Evolutionary conservation across 1,139 yeast species (phyloP).

Genomic region (Blastobotrys petasosporus): DNA sequence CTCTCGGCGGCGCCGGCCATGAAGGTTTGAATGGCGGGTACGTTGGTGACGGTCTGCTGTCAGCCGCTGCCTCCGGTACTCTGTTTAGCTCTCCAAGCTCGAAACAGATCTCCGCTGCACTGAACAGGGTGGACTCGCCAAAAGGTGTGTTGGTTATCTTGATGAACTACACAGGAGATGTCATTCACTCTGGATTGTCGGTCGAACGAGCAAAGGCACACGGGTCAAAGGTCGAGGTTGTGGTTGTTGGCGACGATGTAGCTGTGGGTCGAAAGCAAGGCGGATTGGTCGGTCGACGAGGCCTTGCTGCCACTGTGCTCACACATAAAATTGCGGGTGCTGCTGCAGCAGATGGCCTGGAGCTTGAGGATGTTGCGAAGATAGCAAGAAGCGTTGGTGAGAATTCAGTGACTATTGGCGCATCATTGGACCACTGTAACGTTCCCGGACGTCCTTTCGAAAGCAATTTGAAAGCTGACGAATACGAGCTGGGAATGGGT

Average conservation of each 20-base stretch:
- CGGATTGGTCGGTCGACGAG: conserved; percentile 88
- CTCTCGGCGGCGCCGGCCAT: conserved; percentile 97
- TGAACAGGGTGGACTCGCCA: conserved; percentile 50
- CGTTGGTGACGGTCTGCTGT: conserved; percentile 74
- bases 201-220: conserved; percentile 79
- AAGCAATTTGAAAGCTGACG: conserved; percentile 48
- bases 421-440: conserved; percentile 81
- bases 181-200: conserved; percentile 84
- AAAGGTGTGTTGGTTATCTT: conserved; percentile 71
- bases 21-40: conserved; percentile 92
- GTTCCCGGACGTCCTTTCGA: conserved; percentile 73
- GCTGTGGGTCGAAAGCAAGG: conserved; percentile 86
- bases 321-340: conserved; percentile 86
- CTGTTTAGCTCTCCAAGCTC: conserved; percentile 91
- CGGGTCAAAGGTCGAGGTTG: conserved; percentile 65
- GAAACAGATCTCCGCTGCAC: conserved; percentile 71
- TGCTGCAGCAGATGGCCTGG: conserved; percentile 45
- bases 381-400: conserved; percentile 58
- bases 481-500: conserved; percentile 90
- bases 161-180: conserved; percentile 92
- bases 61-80: conserved; percentile 85
- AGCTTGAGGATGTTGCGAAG: conserved; percentile 47
- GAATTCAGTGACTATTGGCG: conserved; percentile 78
- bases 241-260: conserved; percentile 84
- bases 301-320: conserved; percentile 81